Base-by-base conservation (phyloP, 75 land plant species). In the Adiantum capillusveneris region DNA sequence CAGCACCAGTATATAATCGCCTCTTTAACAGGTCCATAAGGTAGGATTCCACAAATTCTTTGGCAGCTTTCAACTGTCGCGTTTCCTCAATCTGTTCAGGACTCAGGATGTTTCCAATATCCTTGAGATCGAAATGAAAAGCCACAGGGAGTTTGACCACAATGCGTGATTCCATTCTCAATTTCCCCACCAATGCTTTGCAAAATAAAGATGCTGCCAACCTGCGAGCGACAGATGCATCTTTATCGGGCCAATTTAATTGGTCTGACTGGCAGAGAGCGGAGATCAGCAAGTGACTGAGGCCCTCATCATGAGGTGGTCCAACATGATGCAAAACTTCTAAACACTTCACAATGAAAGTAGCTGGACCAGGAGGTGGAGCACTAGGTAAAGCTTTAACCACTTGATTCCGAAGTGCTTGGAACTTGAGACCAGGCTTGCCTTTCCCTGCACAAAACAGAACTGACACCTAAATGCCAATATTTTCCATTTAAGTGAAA, bases 261-360 rank as follows among this genome's bases (percentile, higher is more conserved):
- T 64, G 60, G 36, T 73, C 66, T 14, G 62, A 60, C 45, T 78
- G 78, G 13, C 71, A 45, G 30, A 82, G 63, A 59, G 78, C 67
- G 49, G 85, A 82, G 19, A 73, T 49, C 11, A 86, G 45, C 73
- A 86, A 53, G 64, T 86, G 90, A 59, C 79, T 67, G 54, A 83
- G 73, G 20, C 87, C 84, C 61, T 80, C 81, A 31, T 60, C 37
- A 65, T 59, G 61, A 42, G 62, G 62, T 27, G 55, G 37, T 28
- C 72, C 90, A 58, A 64, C 59, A 22, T 75, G 22, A 46, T 77
- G 79, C 54, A 86, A 39, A 30, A 71, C 27, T 64, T 67, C 74
- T 29, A 83, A 79, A 57, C 86, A 86, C 1, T 70, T 70, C 25
- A 70, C 57, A 56, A 83, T 27, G 64, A 80, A 86, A 19, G 66